Evolutionary conservation across 345 rosid species (phyloP), one percentile per base, ranked within the genome.

Genomic region (Moringa oleifera): DNA sequence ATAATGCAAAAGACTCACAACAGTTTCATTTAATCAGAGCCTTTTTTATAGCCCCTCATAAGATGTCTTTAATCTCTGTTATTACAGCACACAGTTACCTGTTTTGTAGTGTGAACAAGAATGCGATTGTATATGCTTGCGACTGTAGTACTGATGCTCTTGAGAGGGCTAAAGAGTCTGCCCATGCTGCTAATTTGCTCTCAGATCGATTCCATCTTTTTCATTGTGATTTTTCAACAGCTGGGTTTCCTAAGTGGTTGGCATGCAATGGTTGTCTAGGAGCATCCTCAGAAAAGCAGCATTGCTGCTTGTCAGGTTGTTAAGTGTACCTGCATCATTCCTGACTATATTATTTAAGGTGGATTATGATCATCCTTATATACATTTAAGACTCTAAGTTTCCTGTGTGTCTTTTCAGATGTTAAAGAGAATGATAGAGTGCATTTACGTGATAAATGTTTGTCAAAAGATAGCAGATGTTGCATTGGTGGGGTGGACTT

Each of bases 81-180:
- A 41, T 41, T 15, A 41, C 12, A 15, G 47, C 6, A 11, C 47
- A 41, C 47, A 41, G 12, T 41, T n/a, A n/a, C 47, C 12, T 41
- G 13, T 58, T 72, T 45, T 66, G 81, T 65, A 90, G 96, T 23
- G 90, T 91, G 53, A 80, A 72, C 67, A 77, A 77, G 73, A 78
- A 79, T 63, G 67, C 80, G 50, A 57, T 65, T 9, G 84, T 88
- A 24, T 87, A 90, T 66, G 96, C 98, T 61, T 92, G 95, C 7
- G 93, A 89, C 58, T 92, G 93, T 79, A 87, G 98, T 71, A 59
- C 69, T 37, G 88, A 85, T 65, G 87, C 86, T 67, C 94, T 93
- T 60, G 77, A 80, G 63, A 83, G 77, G 56, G 84, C 86, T 0
- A 80, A 78, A 71, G 90, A 80, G 68, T 83, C 73, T 68, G 67